Evolutionary conservation across 345 rosid genomes (phyloP), one percentile per base, ranked within the genome.

Genomic region (Eucalyptus pumila): DNA sequence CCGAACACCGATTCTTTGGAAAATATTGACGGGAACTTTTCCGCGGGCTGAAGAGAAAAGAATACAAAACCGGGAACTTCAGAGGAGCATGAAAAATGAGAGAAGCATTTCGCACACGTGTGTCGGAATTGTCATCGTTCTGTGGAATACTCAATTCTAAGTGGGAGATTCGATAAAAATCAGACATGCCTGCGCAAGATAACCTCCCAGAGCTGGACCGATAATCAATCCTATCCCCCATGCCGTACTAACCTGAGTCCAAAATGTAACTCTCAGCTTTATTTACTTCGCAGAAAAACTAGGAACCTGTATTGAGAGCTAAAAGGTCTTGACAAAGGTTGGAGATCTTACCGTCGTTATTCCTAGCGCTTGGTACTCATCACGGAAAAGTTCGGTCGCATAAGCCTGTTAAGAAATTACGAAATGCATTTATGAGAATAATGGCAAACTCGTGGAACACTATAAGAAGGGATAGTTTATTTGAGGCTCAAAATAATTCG

Each of bases 171-270:
- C 12, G 37, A 86, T 32, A 62, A 10, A 32, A 14, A 24, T 13
- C 86, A 48, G 34, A 44, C n/a, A 81, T 90, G 95, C 99, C 99
- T 98, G 98, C 9, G 99, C 97, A 88, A 97, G 92, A 90, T 91
- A 98, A 69, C 99, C 99, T 88, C 99, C 99, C 12, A 98, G 83
- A 86, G 99, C 98, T 80, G 99, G 99, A 87, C 99, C 99, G 91
- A 98, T 93, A 92, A 98, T 93, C 94, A 98, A 92, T 91, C 99
- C 99, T 51, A 95, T 95, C 12, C 98, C 99, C 99, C 99, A 98
- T 34, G 99, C 92, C 88, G 99, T 97, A 89, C 98, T 95, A 32
- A 98, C 93, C 99, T 98, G 95, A 88, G 91, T 90, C 72, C 54
- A 14, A 24, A n/a, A 3, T 14, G 9, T 13, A 86, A 14, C 14